Evolutionary conservation across 2,329 filamentous ascomycete species (phyloP).

Genomic region (Botrytis cinerea): DNA sequence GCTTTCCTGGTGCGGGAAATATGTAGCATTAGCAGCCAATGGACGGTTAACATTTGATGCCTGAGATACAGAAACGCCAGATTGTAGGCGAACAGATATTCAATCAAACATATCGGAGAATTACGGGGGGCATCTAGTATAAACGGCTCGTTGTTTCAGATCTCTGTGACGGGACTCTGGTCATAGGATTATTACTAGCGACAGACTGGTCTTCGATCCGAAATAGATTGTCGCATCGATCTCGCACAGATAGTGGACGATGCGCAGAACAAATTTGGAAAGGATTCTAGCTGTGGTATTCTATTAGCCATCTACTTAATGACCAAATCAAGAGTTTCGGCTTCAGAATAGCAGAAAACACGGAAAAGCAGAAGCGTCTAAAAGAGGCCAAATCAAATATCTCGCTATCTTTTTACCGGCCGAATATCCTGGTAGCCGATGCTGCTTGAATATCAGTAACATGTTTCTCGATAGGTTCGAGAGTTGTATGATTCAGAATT

Average conservation of each 20-base stretch:
- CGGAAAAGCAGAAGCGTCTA: neutral
- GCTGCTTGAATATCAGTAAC: neutral
- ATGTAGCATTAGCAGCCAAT: too few species aligned
- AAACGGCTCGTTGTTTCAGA: too few species aligned
- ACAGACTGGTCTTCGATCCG: neutral
- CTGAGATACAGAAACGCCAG: too few species aligned
- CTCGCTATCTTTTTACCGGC: neutral
- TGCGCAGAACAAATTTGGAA: neutral
- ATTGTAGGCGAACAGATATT: too few species aligned
- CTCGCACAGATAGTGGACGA: too few species aligned
- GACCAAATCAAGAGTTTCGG: neutral
- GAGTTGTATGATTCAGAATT: neutral
- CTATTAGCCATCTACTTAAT: neutral
- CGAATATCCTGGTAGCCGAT: neutral
- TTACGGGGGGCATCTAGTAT: too few species aligned
- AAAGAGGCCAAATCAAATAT: neutral
- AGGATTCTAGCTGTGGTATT: neutral
- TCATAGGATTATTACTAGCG: neutral
- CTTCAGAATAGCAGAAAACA: neutral
- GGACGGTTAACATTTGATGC: too few species aligned
- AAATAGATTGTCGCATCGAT: neutral
- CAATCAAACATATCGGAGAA: too few species aligned
- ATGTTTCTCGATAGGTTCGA: neutral
- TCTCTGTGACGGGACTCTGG: too few species aligned
- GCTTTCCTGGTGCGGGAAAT: too few species aligned